Percentiles rank a stretch among this genome's conserved stretches.
Evolutionary conservation across 148 eudicot genomes (phyloP).

Genomic region (Beta vulgaris): DNA sequence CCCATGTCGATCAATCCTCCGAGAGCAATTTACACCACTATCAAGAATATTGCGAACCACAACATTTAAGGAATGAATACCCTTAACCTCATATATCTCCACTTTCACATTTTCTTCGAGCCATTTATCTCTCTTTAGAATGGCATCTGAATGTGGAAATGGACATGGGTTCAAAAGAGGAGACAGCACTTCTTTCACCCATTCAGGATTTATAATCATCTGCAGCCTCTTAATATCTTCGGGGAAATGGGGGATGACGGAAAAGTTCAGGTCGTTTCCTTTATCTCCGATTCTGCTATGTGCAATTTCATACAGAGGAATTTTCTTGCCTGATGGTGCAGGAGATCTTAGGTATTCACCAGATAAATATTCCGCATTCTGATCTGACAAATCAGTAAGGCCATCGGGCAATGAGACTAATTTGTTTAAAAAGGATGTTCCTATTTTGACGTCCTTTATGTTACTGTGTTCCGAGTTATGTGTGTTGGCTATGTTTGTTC

Average conservation of each 20-base stretch:
- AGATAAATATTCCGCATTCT: constrained; percentile 19
- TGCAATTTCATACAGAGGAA: constrained; percentile 65
- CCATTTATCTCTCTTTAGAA: constrained; percentile 58
- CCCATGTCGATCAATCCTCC: constrained; percentile 93
- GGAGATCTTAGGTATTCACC: constrained; percentile 31
- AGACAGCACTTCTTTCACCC: constrained; percentile 71
- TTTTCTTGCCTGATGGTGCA: constrained; percentile 54
- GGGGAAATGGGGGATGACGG: constrained; percentile 75
- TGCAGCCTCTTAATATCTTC: constrained; percentile 70
- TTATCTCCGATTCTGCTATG: constrained; percentile 96
- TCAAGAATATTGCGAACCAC: constrained; percentile 83
- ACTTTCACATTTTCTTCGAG: constrained; percentile 62
- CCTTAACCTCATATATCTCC: constrained; percentile 78
- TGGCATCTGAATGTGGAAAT: constrained; percentile 52
- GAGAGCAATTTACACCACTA: constrained; percentile 92
- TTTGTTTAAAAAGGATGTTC: constrained; percentile 4
- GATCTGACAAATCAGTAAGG: constrained; percentile 21
- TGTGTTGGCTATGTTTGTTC: constrained; percentile 30
- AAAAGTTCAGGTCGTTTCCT: constrained; percentile 92
- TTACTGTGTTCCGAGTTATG: constrained; percentile 18
- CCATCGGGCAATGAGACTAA: constrained; percentile 18
- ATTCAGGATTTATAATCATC: constrained; percentile 56
- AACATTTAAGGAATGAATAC: constrained; percentile 73
- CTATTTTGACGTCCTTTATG: constrained; percentile 10
- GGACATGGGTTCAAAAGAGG: constrained; percentile 59